phyloP scores from a whole-genome alignment of 2,329 filamentous ascomycete genomes.

The Arthrobotrys conoides region DNA sequence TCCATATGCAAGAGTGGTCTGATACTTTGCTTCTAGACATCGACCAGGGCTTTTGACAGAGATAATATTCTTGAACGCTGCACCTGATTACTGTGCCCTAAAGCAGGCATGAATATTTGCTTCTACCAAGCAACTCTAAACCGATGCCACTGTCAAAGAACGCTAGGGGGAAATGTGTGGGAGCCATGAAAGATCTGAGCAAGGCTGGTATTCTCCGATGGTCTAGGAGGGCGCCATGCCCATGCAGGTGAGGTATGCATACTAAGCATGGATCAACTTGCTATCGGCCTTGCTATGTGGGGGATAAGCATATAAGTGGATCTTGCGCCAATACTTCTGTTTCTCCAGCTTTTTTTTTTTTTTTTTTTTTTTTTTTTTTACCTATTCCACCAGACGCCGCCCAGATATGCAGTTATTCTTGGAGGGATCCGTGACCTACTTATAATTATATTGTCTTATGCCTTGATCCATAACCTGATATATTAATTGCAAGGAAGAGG shows the following conservation, averaged over 20 bases:
- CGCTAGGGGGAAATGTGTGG: slow-evolving; percentile 30
- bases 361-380: background rate
- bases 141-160: background rate
- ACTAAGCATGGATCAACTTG: slow-evolving; percentile 20
- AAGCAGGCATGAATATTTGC: slow-evolving; percentile 25
- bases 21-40: slow-evolving; percentile 35
- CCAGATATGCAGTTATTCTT: slow-evolving; percentile 12
- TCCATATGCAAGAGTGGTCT: slow-evolving; percentile 61
- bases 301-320: slow-evolving; percentile 53
- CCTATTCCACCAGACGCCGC: slow-evolving; percentile 24
- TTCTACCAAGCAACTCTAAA: slow-evolving; percentile 14
- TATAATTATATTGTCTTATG: slow-evolving; percentile 33
- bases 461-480: slow-evolving; percentile 45
- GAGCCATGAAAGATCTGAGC: slow-evolving; percentile 20
- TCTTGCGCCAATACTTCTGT: slow-evolving; percentile 16
- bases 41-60: background rate
- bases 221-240: slow-evolving; percentile 12
- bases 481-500: slow-evolving; percentile 10
- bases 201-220: slow-evolving; percentile 43
- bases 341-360: slow-evolving; percentile 10
- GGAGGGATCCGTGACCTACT: slow-evolving; percentile 39
- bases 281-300: slow-evolving; percentile 44
- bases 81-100: slow-evolving; percentile 22
- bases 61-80: slow-evolving; percentile 17
- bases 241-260: slow-evolving; percentile 9